Evolutionary conservation across 1,284 basidiomycete species (phyloP), one percentile per base, ranked within the genome.

Genomic region (Erythrobasidium hasegawianum): DNA sequence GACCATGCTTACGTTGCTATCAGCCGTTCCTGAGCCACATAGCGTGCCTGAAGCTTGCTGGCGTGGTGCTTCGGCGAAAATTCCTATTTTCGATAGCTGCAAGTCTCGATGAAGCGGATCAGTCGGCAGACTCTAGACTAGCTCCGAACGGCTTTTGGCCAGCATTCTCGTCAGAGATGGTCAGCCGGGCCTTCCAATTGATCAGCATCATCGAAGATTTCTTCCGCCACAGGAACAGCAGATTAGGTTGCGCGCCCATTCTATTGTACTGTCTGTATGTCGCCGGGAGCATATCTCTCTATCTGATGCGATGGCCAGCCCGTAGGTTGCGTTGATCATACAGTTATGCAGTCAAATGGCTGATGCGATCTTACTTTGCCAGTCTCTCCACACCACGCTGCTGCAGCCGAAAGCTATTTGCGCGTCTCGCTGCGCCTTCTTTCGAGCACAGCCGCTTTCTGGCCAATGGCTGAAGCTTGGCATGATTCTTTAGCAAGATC

Each of bases 1-100:
- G 16, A 8, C 22, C 14, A 10, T 38, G 7, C 16, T 5, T 39
- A n/a, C n/a, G n/a, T n/a, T n/a, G n/a, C n/a, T n/a, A n/a, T n/a
- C n/a, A 61, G 59, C 59, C 59, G 9, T 61, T 61, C 39, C n/a
- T 61, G 26, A 53, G 49, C 13, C 59, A 61, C 13, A 61, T 61
- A 24, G 38, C 43, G 13, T 61, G 59, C 39, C 54, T 53, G 33
- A 61, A 61, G 16, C n/a, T 61, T 7, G 49, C 59, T 26, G 59
- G 59, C n/a, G 50, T 61, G 8, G 59, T 61, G 7, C 50, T 61
- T 2, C 49, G 59, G 18, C 49, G 59, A 13, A 61, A 61, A 22
- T 61, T 53, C 43, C 18, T 61, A 49, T 49, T 52, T 16, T 61
- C 59, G 2, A 61, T 61, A 52, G 59, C 59, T 22, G 59, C 59